Percentiles rank a stretch among this genome's conserved stretches.
phyloP scores from a whole-genome alignment of 768 basidiomycete species.

The Lyophyllum shimeji region DNA sequence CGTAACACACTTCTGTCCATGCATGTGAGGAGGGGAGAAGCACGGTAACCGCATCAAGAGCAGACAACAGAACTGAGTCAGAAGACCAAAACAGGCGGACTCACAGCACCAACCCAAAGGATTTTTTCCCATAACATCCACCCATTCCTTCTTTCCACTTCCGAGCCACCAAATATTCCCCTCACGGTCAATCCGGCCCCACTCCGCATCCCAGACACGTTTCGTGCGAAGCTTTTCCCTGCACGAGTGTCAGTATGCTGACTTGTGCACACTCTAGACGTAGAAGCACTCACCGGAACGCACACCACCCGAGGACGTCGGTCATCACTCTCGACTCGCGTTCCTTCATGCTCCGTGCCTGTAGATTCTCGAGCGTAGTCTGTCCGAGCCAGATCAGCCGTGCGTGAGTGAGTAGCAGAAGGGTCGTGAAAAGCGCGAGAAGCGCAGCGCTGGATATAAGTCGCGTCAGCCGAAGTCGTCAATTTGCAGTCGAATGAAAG shows the following conservation, averaged over 20 bases:
- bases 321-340: conserved; percentile 55
- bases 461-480: background rate
- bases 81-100: conserved; percentile 28
- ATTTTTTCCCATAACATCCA: conserved; percentile 75
- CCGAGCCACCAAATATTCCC: conserved; percentile 90
- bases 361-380: conserved; percentile 82
- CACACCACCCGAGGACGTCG: conserved; percentile 53
- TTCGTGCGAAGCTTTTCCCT: conserved; percentile 50
- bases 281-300: conserved; percentile 44
- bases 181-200: conserved; percentile 73
- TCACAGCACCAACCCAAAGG: conserved; percentile 78
- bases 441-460: conserved; percentile 53
- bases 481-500: background rate
- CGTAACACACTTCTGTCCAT: background rate
- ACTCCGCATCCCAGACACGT: conserved; percentile 72
- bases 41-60: background rate
- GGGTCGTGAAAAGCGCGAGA: conserved; percentile 68
- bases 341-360: conserved; percentile 57
- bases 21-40: background rate
- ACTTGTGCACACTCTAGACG: background rate
- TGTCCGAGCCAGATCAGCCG: conserved; percentile 59
- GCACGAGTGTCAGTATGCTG: background rate
- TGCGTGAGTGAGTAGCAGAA: conserved; percentile 59
- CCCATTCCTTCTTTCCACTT: conserved; percentile 62
- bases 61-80: background rate